Evolutionary conservation across 2,329 filamentous ascomycete genomes (phyloP), one percentile per base, ranked within the genome.

Genomic region (Aspergillus sclerotialis): DNA sequence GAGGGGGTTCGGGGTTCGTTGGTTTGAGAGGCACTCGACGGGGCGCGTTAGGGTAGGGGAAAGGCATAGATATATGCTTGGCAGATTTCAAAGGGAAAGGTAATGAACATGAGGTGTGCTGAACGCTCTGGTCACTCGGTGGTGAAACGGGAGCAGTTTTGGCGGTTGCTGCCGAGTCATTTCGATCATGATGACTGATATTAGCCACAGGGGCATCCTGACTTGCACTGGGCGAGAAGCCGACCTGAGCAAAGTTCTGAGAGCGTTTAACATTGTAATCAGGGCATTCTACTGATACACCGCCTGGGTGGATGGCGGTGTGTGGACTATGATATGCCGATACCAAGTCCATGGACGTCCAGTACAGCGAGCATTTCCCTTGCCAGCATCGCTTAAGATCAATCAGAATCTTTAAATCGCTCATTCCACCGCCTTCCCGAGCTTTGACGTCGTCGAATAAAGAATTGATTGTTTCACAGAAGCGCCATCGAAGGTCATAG

Each of bases 321-420:
- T 85, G 78, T 3, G 78, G 69, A 10, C 71, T 73, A 9, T 77
- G 67, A 28, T 76, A 56, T 10, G 46, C 73, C 2, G 70, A 66
- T 44, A 81, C 72, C 23, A 80, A 80, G 30, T 85, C 77, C 0
- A 78, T 69, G 0, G 75, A 75, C 42, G 94, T 85, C 90, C 92
- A 98, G 56, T 89, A 94, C 36, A 89, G 67, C 0, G 84, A 80
- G 56, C 89, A 96, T 13, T 92, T 85, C 33, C 89, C 77, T 57
- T 89, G 81, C 92, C 92, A 98, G 56, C 92, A 96, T 57, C 94
- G 93, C 61, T 98, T 98, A 42, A 98, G 68, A 61, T 98, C 92
- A 18, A 83, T 80, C 23, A 98, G 71, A 45, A 96, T 94, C 60
- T 95, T 95, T 39, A 94, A 60, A 50, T 82, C 78, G 30, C 77